Evolutionary conservation across 768 basidiomycete genomes (phyloP), one percentile per base, ranked within the genome.

Genomic region (Myochromella boudieri): DNA sequence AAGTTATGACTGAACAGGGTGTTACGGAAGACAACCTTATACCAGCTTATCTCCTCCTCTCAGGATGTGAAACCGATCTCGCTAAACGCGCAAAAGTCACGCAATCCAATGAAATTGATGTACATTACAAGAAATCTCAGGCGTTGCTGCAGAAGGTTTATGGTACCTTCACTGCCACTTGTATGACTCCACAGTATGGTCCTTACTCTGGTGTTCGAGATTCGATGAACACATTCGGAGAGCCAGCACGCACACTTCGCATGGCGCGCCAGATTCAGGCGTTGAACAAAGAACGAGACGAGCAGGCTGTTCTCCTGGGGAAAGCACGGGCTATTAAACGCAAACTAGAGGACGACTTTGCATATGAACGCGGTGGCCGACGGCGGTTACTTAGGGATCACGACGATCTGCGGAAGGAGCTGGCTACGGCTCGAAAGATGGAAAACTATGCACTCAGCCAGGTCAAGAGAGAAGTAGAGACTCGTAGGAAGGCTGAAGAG

Each of bases 401-500:
- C 14, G 62, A 71, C 38, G 58, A 66, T 41, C 41, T 69, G 34
- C 49, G 61, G 39, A 57, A 65, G 46, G 62, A 70, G 55, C 59
- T 66, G 42, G 58, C 64, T 29, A 43, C 42, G 2, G 63, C 67
- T 11, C 60, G 59, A 14, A 60, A 64, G 37, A 61, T 59, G 58
- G 67, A 68, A 47, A 41, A 22, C 27, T 52, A 53, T 34, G 65
- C 66, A 33, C 45, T 63, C 51, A 51, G 50, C 42, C 56, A 55
- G 49, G 56, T 57, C 32, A 63, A 52, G 45, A 61, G 49, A 51
- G 78, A 62, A 75, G 78, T 57, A 76, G 82, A 64, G 80, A 76
- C 40, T 77, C 86, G 60, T 82, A 84, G 65, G 82, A 81, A 61
- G 72, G 77, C 67, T 81, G 91, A 53, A 83, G 78, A 55, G 70